Percentiles rank a stretch among this genome's conserved stretches.
These are phyloP conservation scores for Wallemia ichthyophaga DNA, from an alignment of 1,284 basidiomycete species.

Conservation along the genomic window DNA sequence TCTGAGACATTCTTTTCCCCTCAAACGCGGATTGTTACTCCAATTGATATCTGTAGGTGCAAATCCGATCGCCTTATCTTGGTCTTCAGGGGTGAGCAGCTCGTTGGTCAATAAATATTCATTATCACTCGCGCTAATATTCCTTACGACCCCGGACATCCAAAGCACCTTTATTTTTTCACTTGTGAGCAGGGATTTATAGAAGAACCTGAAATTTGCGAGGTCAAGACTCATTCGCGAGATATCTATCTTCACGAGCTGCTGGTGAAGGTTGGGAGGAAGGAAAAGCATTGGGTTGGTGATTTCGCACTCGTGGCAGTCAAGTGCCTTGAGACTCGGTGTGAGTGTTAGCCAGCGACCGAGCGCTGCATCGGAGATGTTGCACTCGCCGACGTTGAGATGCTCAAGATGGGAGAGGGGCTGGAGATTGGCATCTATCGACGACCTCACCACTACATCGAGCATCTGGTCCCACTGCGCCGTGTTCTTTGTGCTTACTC, in stretches of 20 bases:
- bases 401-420: neutral
- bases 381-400: neutral
- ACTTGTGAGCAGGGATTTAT: neutral
- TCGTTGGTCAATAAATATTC: neutral
- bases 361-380: neutral
- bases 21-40: neutral
- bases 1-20: neutral
- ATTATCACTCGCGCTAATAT: neutral
- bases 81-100: neutral
- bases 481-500: neutral
- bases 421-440: neutral
- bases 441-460: neutral
- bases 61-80: neutral
- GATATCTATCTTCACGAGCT: neutral
- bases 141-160: neutral
- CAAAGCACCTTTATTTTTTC: neutral
- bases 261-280: neutral
- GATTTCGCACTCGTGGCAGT: neutral
- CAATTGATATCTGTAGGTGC: neutral
- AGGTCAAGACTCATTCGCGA: neutral
- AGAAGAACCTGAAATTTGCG: neutral
- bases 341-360: neutral
- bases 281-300: neutral
- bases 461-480: constrained; percentile 1
- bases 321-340: neutral